Evolutionary conservation across 1,284 basidiomycete species (phyloP).

Genomic region (Cutaneotrichosporon mucoides): DNA sequence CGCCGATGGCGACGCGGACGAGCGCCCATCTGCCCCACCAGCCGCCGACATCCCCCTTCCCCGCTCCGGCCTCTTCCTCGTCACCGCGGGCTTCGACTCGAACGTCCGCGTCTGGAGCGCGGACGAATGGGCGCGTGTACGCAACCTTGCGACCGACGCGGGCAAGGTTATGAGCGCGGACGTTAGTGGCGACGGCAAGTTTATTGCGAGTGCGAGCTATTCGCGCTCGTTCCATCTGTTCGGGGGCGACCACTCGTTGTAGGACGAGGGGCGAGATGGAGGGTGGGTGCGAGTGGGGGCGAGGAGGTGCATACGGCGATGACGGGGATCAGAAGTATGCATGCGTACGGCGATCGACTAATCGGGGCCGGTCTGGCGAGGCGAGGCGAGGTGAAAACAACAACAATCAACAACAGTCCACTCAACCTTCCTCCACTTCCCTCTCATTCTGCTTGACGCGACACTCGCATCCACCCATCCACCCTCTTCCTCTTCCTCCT

Average conservation of each 20-base stretch:
- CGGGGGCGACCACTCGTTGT: constrained; percentile 57
- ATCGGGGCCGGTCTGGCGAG: too few species aligned
- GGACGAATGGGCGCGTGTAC: constrained; percentile 93
- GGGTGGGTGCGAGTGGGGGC: neutral
- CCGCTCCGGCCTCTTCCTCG: constrained; percentile 84
- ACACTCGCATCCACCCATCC: too few species aligned
- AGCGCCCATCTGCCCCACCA: constrained; percentile 35
- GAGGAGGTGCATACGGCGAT: neutral
- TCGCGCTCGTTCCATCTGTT: constrained; percentile 92
- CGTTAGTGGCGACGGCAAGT: constrained; percentile 72
- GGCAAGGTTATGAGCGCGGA: constrained; percentile 99
- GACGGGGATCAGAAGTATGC: too few species aligned
- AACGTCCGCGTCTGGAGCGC: constrained; percentile 95
- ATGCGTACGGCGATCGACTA: too few species aligned
- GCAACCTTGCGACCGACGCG: constrained; percentile 83
- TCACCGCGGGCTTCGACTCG: constrained; percentile 91
- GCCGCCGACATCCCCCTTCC: constrained; percentile 38
- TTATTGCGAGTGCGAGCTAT: constrained; percentile 85
- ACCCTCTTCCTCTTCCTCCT: too few species aligned
- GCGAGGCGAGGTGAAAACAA: too few species aligned
- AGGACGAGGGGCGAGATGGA: neutral
- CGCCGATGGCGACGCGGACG: constrained; percentile 12
- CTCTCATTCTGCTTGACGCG: too few species aligned
- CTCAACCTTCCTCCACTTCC: too few species aligned
- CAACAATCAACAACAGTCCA: too few species aligned